Conservation (phyloP, 805 yeast genomes). For the Cyberlindnera galapagoensis region DNA sequence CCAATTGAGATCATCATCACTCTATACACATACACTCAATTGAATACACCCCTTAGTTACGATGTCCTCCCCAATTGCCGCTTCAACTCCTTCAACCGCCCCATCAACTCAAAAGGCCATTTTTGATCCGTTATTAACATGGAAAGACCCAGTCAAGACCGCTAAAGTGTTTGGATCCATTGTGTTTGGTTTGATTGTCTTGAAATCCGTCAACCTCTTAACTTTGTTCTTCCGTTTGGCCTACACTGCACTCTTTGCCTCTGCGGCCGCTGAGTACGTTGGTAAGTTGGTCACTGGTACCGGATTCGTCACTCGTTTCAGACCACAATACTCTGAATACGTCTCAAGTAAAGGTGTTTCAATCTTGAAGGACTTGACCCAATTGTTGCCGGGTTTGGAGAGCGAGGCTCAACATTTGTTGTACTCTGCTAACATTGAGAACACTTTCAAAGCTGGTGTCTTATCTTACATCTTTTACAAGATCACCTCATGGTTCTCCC, state of each 20-base stretch:
- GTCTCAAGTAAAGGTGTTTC: conserved; percentile 33
- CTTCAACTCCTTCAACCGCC: conserved; percentile 4
- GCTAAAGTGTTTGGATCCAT: conserved; percentile 70
- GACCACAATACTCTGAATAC: conserved; percentile 45
- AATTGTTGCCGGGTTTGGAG: conserved; percentile 45
- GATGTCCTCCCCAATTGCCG: no score
- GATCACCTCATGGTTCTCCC: conserved; percentile 68
- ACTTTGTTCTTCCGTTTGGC: conserved; percentile 54
- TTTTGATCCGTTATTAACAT: conserved; percentile 44
- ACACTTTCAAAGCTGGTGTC: conserved; percentile 69
- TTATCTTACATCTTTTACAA: conserved; percentile 57
- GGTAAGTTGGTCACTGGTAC: conserved; percentile 67
- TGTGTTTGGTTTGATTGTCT: conserved; percentile 43
- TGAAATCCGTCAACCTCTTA: conserved; percentile 59
- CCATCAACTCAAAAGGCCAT: conserved; percentile 10
- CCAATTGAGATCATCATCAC: no score
- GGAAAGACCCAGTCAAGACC: conserved; percentile 72
- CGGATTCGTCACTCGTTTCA: conserved; percentile 75
- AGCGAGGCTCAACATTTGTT: conserved; percentile 46
- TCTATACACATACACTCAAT: no score
- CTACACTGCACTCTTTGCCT: conserved; percentile 49
- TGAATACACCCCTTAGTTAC: no score
- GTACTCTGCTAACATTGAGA: conserved; percentile 64
- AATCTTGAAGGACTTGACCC: conserved; percentile 36
- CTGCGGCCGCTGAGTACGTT: conserved; percentile 72